Base-by-base conservation (phyloP, 2,329 filamentous ascomycete genomes). In the Cercospora berteroae region DNA sequence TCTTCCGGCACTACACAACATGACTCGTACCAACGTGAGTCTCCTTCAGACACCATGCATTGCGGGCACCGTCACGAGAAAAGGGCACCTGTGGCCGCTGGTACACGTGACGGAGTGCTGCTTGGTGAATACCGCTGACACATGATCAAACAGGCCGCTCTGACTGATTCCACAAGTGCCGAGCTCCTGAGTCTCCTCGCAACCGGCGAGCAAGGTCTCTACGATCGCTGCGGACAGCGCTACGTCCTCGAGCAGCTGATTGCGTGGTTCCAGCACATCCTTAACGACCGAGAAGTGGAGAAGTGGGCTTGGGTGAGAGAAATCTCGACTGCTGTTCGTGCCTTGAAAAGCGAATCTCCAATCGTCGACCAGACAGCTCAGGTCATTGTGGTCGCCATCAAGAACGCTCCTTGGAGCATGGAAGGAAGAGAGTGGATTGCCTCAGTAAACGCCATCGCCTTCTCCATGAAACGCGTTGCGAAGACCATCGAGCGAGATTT, bases 341-440 rank as follows among this genome's bases (percentile, higher is more conserved):
- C 60, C 27, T 48, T 25, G 16, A 20, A 36, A 2, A 50, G 52
- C 29, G 33, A 55, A 27, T 20, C 27, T n/a, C 44, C 60, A 4
- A 50, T 66, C 25, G 48, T 48, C 36, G 62, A 59, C 39, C 20
- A 20, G 10, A 60, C 56, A 18, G 60, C 59, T 23, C 18, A 42
- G 9, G 27, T 63, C 60, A 29, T 66, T 39, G 44, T 39, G 3
- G n/a, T 25, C 27, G 59, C 39, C 9, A 44, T 65, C 39, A 23
- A 25, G n/a, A 36, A 39, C n/a, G 63, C 63, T 23, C 57, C 63
- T 29, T 65, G 63, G 63, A 31, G 63, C n/a, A n/a, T 65, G 20
- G 42, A 25, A 13, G 36, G 36, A 4, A 56, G 36, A 44, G 27
- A 36, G 16, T 60, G 42, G 59, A 27, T 60, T 18, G 27, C 8